Conservation (phyloP, 2,329 filamentous ascomycete species). For the Akanthomyces muscarius region DNA sequence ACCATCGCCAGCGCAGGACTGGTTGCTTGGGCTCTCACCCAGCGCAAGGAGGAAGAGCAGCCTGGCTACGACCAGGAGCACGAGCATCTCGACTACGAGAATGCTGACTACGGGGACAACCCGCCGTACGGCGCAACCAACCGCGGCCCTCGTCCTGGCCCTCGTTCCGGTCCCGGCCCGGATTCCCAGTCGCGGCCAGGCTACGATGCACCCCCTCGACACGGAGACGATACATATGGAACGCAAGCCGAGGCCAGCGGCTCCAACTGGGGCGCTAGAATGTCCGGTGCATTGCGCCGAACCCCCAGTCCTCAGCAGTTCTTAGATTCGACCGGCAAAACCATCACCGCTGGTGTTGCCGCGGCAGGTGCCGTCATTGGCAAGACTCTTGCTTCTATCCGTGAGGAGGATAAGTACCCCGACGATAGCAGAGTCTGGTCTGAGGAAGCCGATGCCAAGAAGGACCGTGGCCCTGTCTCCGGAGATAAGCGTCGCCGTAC, state of each 20-base stretch:
- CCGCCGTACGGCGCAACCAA: conserved; percentile 44
- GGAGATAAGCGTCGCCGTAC: conserved; percentile 60
- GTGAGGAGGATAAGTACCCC: conserved; percentile 79
- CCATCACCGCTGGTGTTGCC: conserved; percentile 74
- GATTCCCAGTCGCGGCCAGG: conserved; percentile 1
- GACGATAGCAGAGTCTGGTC: conserved; percentile 89
- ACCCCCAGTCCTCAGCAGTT: conserved; percentile 87
- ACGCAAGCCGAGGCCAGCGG: conserved; percentile 30
- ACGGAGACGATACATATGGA: conserved; percentile 31
- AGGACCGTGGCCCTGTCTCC: conserved; percentile 38
- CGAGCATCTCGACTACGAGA: conserved; percentile 44
- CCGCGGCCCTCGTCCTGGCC: conserved; percentile 21
- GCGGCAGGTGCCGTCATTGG: conserved; percentile 80
- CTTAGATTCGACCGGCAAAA: conserved; percentile 77
- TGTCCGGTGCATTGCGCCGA: conserved; percentile 75
- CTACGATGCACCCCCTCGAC: neutral
- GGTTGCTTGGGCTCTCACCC: conserved; percentile 91
- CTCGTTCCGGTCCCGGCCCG: conserved; percentile 14
- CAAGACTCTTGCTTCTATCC: conserved; percentile 75
- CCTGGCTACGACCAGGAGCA: conserved; percentile 54
- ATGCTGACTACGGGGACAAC: conserved; percentile 51
- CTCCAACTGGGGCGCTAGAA: conserved; percentile 66
- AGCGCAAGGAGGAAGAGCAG: conserved; percentile 72
- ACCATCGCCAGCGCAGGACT: conserved; percentile 82
- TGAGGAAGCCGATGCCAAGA: conserved; percentile 75